A percentile compares a stretch with the other conserved stretches of the same genome.
Evolutionary conservation across 768 basidiomycete species (phyloP).

Genomic region (Boletus reticuloceps): DNA sequence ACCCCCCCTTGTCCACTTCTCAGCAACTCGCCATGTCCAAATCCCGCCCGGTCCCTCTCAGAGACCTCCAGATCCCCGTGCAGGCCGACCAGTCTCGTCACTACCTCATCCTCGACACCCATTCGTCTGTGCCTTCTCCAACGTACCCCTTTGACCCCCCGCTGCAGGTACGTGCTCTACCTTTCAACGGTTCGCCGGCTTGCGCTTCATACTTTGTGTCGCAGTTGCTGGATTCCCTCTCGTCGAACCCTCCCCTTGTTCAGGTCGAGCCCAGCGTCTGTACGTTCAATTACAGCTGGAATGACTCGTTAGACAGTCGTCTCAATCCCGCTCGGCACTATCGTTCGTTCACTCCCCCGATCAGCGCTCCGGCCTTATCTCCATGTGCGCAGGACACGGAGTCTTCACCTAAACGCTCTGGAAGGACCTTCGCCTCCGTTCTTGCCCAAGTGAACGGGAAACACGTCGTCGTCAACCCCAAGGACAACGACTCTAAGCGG

Average conservation of each 20-base stretch:
- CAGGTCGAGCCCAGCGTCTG: neutral
- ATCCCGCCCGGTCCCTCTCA: conserved; percentile 12
- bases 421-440: conserved; percentile 10
- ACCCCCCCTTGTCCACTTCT: neutral
- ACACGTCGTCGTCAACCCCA: conserved; percentile 8
- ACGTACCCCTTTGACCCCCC: conserved; percentile 1
- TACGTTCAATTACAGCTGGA: neutral
- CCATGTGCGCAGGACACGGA: neutral
- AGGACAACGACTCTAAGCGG: neutral
- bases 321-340: neutral
- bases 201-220: conserved; percentile 4
- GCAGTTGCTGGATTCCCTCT: conserved; percentile 3
- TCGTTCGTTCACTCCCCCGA: conserved; percentile 15
- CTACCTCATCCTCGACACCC: conserved; percentile 11
- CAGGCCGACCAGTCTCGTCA: conserved; percentile 12
- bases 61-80: conserved; percentile 15
- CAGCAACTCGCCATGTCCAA: conserved; percentile 5
- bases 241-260: neutral
- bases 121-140: neutral
- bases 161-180: neutral
- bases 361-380: conserved; percentile 13
- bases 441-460: conserved; percentile 12
- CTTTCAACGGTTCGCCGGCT: neutral
- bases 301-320: neutral
- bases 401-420: conserved; percentile 17